Evolutionary conservation across 441 rosid species (phyloP).

Genomic region (Viola pubescens): DNA sequence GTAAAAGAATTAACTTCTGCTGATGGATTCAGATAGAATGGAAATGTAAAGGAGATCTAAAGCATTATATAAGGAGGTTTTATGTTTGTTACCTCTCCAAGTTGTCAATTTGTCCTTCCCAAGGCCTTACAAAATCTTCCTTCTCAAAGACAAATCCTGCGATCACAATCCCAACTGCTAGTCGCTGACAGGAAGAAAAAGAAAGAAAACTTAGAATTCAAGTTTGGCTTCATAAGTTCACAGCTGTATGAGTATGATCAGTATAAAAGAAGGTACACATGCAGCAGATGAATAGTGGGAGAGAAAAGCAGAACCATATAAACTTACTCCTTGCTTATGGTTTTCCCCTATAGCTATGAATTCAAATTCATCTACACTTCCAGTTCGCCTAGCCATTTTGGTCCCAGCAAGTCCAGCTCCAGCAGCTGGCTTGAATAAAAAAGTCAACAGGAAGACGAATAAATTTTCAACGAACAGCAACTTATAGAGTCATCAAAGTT

Average conservation of each 20-base stretch:
- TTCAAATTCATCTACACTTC: conserved; percentile 81
- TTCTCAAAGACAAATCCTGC: conserved; percentile 66
- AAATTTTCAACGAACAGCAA: background rate
- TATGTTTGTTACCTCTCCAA: conserved; percentile 55
- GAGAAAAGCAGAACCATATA: background rate
- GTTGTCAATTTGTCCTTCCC: conserved; percentile 71
- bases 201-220: background rate
- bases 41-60: conserved; percentile 4
- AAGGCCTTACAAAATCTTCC: conserved; percentile 73
- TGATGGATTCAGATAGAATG: conserved; percentile 6
- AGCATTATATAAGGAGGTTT: background rate
- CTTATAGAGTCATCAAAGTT: background rate
- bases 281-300: background rate
- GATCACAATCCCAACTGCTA: conserved; percentile 75
- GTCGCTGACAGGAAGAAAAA: conserved; percentile 40
- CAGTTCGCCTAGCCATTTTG: conserved; percentile 91
- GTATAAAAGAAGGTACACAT: background rate
- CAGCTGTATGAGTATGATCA: background rate
- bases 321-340: conserved; percentile 83
- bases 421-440: conserved; percentile 54
- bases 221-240: background rate
- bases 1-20: background rate
- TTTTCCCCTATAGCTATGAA: conserved; percentile 70
- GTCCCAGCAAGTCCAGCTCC: conserved; percentile 97
- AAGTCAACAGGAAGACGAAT: background rate